phyloP scores from a whole-genome alignment of 2,329 filamentous ascomycete genomes.

The Tolypocladium tundrense region DNA sequence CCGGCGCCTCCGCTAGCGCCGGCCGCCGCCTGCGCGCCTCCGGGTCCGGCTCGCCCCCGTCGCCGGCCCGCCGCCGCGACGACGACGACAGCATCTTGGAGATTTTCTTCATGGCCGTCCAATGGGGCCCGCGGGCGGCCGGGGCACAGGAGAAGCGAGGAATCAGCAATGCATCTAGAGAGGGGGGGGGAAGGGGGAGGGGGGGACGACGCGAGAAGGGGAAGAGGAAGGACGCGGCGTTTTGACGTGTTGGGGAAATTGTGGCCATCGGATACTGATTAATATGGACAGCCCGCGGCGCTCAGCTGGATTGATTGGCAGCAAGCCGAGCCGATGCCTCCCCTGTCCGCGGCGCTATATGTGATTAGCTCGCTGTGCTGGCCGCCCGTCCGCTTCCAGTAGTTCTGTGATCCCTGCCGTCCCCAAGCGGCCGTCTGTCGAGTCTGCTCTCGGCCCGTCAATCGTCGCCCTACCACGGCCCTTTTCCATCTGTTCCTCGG shows the following conservation, averaged over 20 bases:
- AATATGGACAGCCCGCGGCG: not conserved
- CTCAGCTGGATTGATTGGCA: not conserved
- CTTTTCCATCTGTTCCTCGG: not conserved
- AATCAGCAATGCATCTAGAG: not conserved
- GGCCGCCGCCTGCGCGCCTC: slow-evolving; percentile 1
- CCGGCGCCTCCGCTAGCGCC: slow-evolving; percentile 10
- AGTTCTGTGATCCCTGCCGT: not conserved
- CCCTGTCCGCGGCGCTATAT: not conserved
- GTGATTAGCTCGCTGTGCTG: not conserved
- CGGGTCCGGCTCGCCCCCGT: slow-evolving; percentile 9
- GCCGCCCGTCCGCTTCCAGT: not conserved
- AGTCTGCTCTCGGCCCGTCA: not conserved
- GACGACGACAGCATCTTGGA: slow-evolving; percentile 23
- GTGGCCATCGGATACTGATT: not conserved
- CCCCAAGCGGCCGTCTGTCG: not conserved
- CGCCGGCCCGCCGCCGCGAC: slow-evolving; percentile 5
- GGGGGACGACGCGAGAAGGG: too few species aligned
- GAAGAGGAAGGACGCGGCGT: not conserved
- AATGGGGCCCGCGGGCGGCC: not conserved
- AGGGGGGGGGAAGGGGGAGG: not conserved
- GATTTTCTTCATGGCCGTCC: slow-evolving; percentile 23
- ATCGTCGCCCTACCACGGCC: not conserved
- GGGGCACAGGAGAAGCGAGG: not conserved
- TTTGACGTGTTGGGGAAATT: not conserved
- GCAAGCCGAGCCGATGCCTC: not conserved